Evolutionary conservation across 73 alveolate species (phyloP), one percentile per base, ranked within the genome.

Genomic region (Paramecium sexaurelia): DNA sequence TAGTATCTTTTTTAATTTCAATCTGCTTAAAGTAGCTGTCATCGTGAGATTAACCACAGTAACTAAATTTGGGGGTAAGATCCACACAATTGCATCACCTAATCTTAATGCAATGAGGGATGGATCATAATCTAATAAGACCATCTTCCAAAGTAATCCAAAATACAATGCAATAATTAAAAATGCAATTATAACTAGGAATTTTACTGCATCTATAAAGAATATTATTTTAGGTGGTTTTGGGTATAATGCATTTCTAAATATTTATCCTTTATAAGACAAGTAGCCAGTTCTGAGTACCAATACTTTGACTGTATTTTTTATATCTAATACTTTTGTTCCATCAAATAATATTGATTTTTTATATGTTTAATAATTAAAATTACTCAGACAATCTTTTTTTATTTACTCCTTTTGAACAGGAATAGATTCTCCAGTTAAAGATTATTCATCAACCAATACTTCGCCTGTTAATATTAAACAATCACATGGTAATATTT

Each of bases 351-450:
- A 66, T 15, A 66, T 66, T 29, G 39, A 32, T 66, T 66, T 29
- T 66, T 66, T 66, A 47, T 66, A 2, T 0, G 39, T 33, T 29
- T 27, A 32, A 32, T 27, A 32, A 66, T 66, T 66, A n/a, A 66
- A 66, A 10, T 66, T 33, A 32, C 3, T 24, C 26, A 24, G 13
- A 0, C 6, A 15, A 32, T 66, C 84, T 66, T 27, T 1, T 66
- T 6, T 19, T 2, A 51, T 20, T 3, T 66, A 26, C 8, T 66
- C 39, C 61, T 97, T 97, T 10, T 93, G 75, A 1, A 96, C 94
- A 5, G 99, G 98, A 6, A 96, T 91, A 73, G 97, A 91, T 86
- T 96, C 99, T 6, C 99, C 99, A 27, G 99, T 95, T 86, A 96
- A 94, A 93, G 96, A 95, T 36, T 95, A 73, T 94, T 96, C 99